Conservation (phyloP, 2,329 filamentous ascomycete genomes). For the Talaromyces atroroseus region DNA sequence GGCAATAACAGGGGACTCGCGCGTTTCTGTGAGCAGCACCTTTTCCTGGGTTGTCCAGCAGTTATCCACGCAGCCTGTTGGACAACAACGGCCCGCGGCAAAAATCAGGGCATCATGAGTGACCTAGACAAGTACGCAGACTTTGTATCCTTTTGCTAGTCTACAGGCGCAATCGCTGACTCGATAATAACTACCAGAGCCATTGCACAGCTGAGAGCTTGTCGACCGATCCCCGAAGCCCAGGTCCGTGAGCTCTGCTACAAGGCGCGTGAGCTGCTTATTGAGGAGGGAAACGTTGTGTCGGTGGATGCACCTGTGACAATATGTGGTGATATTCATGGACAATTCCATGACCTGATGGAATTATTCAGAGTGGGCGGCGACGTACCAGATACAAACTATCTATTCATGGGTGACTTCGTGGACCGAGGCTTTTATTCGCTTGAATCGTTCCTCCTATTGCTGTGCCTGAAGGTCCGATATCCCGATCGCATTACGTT, state of each 20-base stretch:
- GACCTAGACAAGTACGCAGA: constrained; percentile 76
- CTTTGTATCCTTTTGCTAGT: background rate
- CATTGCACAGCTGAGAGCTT: constrained; percentile 91
- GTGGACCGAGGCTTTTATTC: constrained; percentile 98
- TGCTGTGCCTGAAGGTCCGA: constrained; percentile 92
- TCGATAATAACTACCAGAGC: constrained; percentile 53
- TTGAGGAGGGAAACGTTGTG: constrained; percentile 96
- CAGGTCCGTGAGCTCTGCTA: constrained; percentile 96
- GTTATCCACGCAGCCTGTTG: constrained; percentile 10
- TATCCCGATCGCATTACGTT: constrained; percentile 97
- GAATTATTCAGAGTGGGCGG: constrained; percentile 91
- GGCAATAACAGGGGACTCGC: constrained; percentile 7
- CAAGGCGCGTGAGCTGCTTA: constrained; percentile 90
- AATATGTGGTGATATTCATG: constrained; percentile 96
- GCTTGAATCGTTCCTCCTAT: constrained; percentile 89
- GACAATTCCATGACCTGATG: constrained; percentile 95
- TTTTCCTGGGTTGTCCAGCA: constrained; percentile 4
- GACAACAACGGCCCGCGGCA: constrained; percentile 13
- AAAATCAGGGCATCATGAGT: constrained; percentile 59
- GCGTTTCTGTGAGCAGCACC: constrained; percentile 11
- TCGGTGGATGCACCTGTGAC: constrained; percentile 92
- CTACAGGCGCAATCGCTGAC: background rate
- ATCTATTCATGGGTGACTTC: constrained; percentile 97
- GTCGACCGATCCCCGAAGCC: constrained; percentile 88
- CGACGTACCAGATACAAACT: constrained; percentile 91